These are phyloP conservation scores for Termitomyces sp. DNA, from an alignment of 768 basidiomycete genomes.

Conservation along the genomic window DNA sequence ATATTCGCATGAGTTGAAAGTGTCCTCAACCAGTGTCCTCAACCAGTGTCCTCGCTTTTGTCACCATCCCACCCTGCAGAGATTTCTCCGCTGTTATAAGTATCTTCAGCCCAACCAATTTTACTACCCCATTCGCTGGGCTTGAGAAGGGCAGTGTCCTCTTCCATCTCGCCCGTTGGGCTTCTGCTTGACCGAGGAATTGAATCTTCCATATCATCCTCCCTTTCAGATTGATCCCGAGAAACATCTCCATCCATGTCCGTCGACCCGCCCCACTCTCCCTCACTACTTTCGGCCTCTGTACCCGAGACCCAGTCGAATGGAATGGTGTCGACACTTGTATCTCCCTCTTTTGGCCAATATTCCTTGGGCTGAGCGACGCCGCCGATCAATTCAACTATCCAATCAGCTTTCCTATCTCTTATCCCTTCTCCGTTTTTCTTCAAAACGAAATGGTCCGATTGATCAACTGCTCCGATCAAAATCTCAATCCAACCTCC, in stretches of 20 bases:
- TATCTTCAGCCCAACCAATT: constrained; percentile 2
- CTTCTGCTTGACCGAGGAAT: constrained; percentile 14
- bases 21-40: constrained; percentile 26
- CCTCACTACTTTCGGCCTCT: constrained; percentile 21
- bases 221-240: constrained; percentile 34
- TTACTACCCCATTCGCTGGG: not conserved
- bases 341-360: constrained; percentile 27
- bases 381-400: constrained; percentile 39
- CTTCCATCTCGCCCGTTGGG: constrained; percentile 6
- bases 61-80: constrained; percentile 44
- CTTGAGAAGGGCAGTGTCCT: not conserved
- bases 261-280: constrained; percentile 25
- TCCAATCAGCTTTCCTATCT: constrained; percentile 33
- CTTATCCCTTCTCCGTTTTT: constrained; percentile 28
- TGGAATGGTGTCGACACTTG: constrained; percentile 36
- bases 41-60: constrained; percentile 34
- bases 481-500: constrained; percentile 61
- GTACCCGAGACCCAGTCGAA: constrained; percentile 40
- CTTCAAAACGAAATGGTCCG: constrained; percentile 33
- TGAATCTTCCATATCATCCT: constrained; percentile 20
- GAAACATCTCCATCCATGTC: constrained; percentile 39
- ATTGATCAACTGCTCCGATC: constrained; percentile 40
- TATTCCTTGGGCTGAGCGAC: constrained; percentile 21
- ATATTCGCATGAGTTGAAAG: not conserved
- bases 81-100: constrained; percentile 21